A percentile compares a stretch with the other conserved stretches of the same genome.
These are phyloP conservation scores for Candida multigemmis DNA, from an alignment of 805 yeast genomes.

Conservation along the genomic window DNA sequence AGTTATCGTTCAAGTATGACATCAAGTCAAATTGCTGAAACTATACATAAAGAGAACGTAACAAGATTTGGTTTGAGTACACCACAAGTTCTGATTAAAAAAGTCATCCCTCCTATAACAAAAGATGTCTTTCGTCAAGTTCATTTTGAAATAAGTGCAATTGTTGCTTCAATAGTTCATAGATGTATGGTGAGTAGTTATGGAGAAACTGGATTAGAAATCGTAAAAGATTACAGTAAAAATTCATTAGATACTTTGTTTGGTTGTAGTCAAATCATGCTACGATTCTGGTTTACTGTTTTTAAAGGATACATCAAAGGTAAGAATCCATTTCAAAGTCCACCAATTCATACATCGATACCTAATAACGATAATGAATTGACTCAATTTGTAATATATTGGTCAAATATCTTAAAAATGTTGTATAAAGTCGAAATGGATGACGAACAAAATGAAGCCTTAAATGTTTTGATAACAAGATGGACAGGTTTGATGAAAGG, in stretches of 20 bases:
- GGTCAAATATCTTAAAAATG: constrained; percentile 37
- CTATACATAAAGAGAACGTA: constrained; percentile 25
- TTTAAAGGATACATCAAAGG: constrained; percentile 45
- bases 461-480: constrained; percentile 18
- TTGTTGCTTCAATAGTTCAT: constrained; percentile 40
- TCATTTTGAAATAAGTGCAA: constrained; percentile 29
- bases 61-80: constrained; percentile 9
- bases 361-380: constrained; percentile 12
- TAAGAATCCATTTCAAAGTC: too few species aligned
- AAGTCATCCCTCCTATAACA: too few species aligned
- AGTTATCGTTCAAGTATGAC: constrained; percentile 38
- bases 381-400: constrained; percentile 36
- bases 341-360: constrained; percentile 4
- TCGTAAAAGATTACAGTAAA: constrained; percentile 39
- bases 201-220: constrained; percentile 47
- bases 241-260: constrained; percentile 20
- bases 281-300: constrained; percentile 46
- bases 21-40: constrained; percentile 32
- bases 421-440: constrained; percentile 30
- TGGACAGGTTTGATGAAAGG: constrained; percentile 19
- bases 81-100: constrained; percentile 1
- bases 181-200: constrained; percentile 43
- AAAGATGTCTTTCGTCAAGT: constrained; percentile 14
- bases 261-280: constrained; percentile 35
- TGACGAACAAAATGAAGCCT: constrained; percentile 14